phyloP scores from a whole-genome alignment of 495 filamentous ascomycete genomes.

The Cercophora newfieldiana region DNA sequence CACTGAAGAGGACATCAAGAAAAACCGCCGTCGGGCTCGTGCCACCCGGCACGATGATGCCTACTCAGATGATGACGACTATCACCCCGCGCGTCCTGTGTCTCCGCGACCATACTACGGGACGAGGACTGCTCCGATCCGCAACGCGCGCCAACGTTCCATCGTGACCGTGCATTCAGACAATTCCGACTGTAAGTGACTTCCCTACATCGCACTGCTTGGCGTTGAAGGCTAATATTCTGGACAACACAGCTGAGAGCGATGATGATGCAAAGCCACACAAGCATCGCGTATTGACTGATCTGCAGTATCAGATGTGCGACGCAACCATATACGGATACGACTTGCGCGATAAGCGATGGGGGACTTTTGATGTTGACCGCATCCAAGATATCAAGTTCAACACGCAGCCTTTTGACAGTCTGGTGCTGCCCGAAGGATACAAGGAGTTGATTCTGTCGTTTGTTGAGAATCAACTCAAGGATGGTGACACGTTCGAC shows the following conservation, averaged over 20 bases:
- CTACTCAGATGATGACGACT: not conserved
- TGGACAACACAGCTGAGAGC: not conserved
- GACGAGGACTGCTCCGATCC: not conserved
- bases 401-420: slow-evolving; percentile 51
- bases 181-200: not conserved
- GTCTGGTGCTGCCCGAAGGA: slow-evolving; percentile 48
- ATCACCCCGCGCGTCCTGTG: not conserved
- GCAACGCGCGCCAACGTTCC: not conserved
- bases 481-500: slow-evolving; percentile 31
- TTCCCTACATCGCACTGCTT: not conserved
- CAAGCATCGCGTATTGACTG: slow-evolving; percentile 4
- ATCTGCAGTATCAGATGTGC: slow-evolving; percentile 30
- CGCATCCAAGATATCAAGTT: slow-evolving; percentile 40
- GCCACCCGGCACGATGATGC: not conserved
- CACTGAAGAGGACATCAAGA: slow-evolving; percentile 2
- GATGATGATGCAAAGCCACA: slow-evolving; percentile 5
- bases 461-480: slow-evolving; percentile 41
- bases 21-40: not conserved
- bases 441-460: slow-evolving; percentile 52
- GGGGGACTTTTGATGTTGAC: slow-evolving; percentile 33
- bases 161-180: not conserved
- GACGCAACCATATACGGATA: slow-evolving; percentile 34
- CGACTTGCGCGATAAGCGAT: slow-evolving; percentile 35
- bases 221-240: not conserved
- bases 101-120: not conserved